Evolutionary conservation across 257 asterid genomes (phyloP).

Genomic region (Gentiana macrophylla): DNA sequence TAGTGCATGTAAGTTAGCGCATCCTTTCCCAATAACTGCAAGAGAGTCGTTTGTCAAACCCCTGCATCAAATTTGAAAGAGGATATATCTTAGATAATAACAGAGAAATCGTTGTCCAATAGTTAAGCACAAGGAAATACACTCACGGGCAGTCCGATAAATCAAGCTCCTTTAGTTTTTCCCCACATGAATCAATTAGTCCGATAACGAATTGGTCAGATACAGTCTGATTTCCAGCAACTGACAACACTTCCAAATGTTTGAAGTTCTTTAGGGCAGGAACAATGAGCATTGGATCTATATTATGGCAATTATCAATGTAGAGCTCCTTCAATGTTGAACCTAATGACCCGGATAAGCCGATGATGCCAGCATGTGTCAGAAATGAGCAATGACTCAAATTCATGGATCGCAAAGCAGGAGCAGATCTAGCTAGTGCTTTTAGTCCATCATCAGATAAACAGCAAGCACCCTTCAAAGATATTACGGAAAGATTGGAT

Average conservation of each 20-base stretch:
- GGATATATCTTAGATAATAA: too few species aligned
- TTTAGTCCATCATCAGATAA: conserved; percentile 51
- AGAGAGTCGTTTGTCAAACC: conserved; percentile 53
- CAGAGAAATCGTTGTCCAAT: too few species aligned
- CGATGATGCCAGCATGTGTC: conserved; percentile 38
- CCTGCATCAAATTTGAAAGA: conserved; percentile 28
- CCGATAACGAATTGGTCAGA: conserved; percentile 43
- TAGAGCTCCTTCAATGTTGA: conserved; percentile 59
- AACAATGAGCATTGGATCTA: conserved; percentile 37
- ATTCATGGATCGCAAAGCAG: conserved; percentile 50
- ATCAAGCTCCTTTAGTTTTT: conserved; percentile 62
- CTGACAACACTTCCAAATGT: conserved; percentile 65
- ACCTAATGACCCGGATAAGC: conserved; percentile 47
- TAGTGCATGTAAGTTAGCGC: conserved; percentile 48
- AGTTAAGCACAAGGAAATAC: conserved; percentile 7
- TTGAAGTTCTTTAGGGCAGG: conserved; percentile 43
- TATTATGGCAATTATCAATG: conserved; percentile 55
- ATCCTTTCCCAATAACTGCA: conserved; percentile 40
- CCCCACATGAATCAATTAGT: conserved; percentile 31
- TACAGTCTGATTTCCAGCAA: conserved; percentile 46
- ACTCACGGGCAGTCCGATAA: conserved; percentile 65
- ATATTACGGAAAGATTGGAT: conserved; percentile 39
- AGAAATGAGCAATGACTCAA: conserved; percentile 71
- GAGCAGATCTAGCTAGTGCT: conserved; percentile 46
- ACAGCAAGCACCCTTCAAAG: conserved; percentile 89